Base-by-base conservation (phyloP, 148 eudicot genomes). In the Rhododendron griersonianum region DNA sequence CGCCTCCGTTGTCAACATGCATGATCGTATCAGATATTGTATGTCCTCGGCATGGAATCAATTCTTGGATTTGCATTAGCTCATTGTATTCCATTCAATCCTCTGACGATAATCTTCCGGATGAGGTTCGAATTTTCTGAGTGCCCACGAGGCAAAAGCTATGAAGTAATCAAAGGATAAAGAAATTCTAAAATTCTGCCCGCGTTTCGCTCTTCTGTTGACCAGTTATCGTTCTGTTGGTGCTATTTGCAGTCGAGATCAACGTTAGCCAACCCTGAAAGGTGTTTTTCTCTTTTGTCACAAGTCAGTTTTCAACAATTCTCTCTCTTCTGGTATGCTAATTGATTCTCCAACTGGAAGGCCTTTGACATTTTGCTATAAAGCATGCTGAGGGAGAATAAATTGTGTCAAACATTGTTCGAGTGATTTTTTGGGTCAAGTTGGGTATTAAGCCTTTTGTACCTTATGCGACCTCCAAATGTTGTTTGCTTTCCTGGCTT, bases 31-130 rank as follows among this genome's bases (percentile, higher is more conserved):
- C 37, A 41, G 16, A 71, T 71, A 71, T 15, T 5, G 21, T 15
- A 71, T 71, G 19, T 71, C 5, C 39, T 71, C 18, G 0, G 15
- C 39, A 13, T 0, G 76, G 84, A 82, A 41, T 82, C 25, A 23
- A 63, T 63, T 82, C 84, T n/a, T 63, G 5, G 74, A 73, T 82
- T 78, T 61, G 84, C 84, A 41, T 82, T 59, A 73, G 53, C 33
- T 41, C 53, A n/a, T 61, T 41, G 37, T 41, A 63, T 61, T 63
- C 75, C 37, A n/a, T 50, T 41, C 11, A 41, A 41, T 39, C 53
- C 15, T 11, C 25, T 1, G 2, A 3, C 11, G 5, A 53, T 48
- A 23, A 33, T 79, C 37, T 48, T 79, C 3, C 11, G 16, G 65
- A 57, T 61, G 11, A 39, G 74, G 13, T 59, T 39, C 23, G 84